phyloP scores from a whole-genome alignment of 805 yeast species.

The Metschnikowia santaceciliae region DNA sequence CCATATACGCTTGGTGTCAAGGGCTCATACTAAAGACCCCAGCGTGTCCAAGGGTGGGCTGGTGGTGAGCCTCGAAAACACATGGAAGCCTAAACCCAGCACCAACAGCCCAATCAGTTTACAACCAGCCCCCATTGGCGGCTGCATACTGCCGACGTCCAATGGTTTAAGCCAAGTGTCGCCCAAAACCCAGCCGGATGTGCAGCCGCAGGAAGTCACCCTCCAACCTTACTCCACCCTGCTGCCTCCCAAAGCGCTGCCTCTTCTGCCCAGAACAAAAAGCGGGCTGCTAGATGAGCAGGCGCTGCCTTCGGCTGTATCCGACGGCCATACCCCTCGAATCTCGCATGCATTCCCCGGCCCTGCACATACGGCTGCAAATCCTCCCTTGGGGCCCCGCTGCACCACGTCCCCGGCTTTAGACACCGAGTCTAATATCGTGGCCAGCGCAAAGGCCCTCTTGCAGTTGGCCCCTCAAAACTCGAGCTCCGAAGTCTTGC shows the following conservation, averaged over 20 bases:
- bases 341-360: background rate
- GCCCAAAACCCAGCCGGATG: background rate
- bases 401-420: background rate
- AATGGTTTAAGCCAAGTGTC: background rate
- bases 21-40: slow-evolving; percentile 1
- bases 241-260: background rate
- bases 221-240: background rate
- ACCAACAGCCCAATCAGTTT: background rate
- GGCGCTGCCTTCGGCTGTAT: background rate
- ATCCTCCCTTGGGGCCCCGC: background rate
- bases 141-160: background rate
- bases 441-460: slow-evolving; percentile 11
- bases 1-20: slow-evolving; percentile 23
- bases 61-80: background rate
- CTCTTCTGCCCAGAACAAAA: background rate
- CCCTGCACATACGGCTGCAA: background rate
- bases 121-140: background rate
- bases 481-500: background rate
- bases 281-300: background rate
- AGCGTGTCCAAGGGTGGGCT: background rate
- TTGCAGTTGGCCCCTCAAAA: slow-evolving; percentile 11
- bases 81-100: background rate
- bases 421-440: slow-evolving; percentile 3
- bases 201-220: background rate
- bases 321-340: background rate